Base-by-base conservation (phyloP, 495 filamentous ascomycete genomes). In the Hypoxylon fuscum region DNA sequence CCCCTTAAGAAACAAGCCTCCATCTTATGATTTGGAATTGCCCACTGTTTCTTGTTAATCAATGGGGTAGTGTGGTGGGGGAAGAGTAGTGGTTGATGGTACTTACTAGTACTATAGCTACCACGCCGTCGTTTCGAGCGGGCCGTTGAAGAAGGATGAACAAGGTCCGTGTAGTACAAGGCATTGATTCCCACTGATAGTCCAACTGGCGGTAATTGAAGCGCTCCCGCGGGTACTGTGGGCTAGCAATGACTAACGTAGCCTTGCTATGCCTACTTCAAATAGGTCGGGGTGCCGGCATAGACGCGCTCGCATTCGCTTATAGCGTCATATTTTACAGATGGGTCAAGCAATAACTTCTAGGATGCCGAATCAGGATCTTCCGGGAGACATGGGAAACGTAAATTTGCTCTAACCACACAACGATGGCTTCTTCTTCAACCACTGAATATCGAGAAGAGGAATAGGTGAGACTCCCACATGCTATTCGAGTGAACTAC, bases 121-220 rank as follows among this genome's bases (percentile, higher is more conserved):
- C 40, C 5, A 44, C 25, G 34, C 34, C 43, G 48, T 66, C 55
- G 20, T 27, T 48, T 27, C 52, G 35, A 66, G 56, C 57, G 41
- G 57, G 57, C 63, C 58, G 57, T 45, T 40, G 57, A 45, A n/a
- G 48, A 57, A 53, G 57, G 63, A 66, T 62, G 56, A 32, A 62
- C 47, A 47, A 50, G 42, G 34, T 23, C 40, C 18, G 41, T 53
- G 62, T 35, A 40, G 62, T 35, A 55, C 55, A 56, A 32, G 50
- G 45, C 55, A 32, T 31, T 12, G 8, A 29, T 41, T 23, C 40
- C 53, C 29, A 50, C 38, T 44, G 37, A 43, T 18, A 44, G 23
- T 17, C 17, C 32, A 5, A 21, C 34, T 53, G 18, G 51, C 51
- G 35, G 51, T 35, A 51, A 50, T 41, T 59, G 43, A 44, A 51